phyloP scores from a whole-genome alignment of 805 yeast species.

The Yamadazyma takamatsuzukensis region DNA sequence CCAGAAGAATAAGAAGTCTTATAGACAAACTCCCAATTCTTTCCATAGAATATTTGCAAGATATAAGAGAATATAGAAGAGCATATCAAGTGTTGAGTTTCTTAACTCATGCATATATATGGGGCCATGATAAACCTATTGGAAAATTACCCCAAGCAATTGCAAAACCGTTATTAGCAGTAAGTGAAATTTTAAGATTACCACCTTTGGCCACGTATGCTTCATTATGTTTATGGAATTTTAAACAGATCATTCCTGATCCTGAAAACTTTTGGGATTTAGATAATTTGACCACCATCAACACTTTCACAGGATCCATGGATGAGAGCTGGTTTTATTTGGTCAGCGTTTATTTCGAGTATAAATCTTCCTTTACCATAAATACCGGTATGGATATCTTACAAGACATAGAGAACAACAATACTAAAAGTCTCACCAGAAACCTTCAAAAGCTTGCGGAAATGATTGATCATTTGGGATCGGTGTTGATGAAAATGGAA shows the following conservation, averaged over 20 bases:
- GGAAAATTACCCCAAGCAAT: constrained; percentile 64
- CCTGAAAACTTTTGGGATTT: constrained; percentile 45
- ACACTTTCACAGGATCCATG: constrained; percentile 83
- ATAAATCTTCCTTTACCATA: constrained; percentile 71
- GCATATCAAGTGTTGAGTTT: constrained; percentile 81
- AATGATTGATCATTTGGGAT: constrained; percentile 67
- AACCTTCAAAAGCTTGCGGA: constrained; percentile 67
- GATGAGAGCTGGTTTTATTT: constrained; percentile 95
- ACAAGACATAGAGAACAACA: constrained; percentile 46
- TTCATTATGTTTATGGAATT: constrained; percentile 86
- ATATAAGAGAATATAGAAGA: constrained; percentile 59
- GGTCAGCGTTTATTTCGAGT: constrained; percentile 83
- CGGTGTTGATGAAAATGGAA: constrained; percentile 75
- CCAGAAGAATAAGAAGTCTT: constrained; percentile 55
- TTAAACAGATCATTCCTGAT: constrained; percentile 54
- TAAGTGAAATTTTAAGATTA: constrained; percentile 57
- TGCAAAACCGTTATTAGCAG: constrained; percentile 65
- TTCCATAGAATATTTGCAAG: constrained; percentile 40
- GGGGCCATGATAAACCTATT: constrained; percentile 68
- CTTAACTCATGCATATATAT: constrained; percentile 82
- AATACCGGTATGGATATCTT: constrained; percentile 67
- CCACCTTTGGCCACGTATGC: constrained; percentile 91
- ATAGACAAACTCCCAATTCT: constrained; percentile 66
- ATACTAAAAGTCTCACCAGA: constrained; percentile 37
- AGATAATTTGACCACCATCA: constrained; percentile 70